Conservation (phyloP, 202 grass and related monocot genomes). For the Zizania palustris region DNA sequence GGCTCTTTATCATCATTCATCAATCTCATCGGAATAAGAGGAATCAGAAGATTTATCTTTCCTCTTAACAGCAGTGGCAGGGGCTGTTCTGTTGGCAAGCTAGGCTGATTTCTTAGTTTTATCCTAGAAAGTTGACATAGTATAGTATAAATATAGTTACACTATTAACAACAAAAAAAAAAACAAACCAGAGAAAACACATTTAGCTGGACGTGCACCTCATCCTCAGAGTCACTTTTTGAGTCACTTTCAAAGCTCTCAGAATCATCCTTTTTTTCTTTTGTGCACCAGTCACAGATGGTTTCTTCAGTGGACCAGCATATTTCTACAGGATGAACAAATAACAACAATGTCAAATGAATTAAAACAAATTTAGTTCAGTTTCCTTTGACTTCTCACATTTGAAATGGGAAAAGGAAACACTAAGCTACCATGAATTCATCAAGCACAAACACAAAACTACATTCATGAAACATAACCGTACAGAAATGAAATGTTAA, state of each 20-base stretch:
- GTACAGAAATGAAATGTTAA: neutral
- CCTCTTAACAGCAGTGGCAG: constrained; percentile 34
- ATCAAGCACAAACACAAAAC: neutral
- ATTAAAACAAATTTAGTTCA: neutral
- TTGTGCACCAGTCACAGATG: neutral
- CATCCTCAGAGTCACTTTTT: constrained; percentile 55
- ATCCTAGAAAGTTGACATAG: constrained; percentile 20
- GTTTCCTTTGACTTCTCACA: neutral
- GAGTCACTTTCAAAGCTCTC: constrained; percentile 55
- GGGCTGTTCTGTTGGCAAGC: constrained; percentile 24
- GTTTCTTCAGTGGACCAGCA: constrained; percentile 44
- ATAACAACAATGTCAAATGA: neutral
- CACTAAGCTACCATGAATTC: neutral
- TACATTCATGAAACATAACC: neutral
- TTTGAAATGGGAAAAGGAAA: neutral
- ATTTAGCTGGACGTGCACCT: neutral
- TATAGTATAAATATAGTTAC: too few species aligned
- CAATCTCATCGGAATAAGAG: constrained; percentile 26
- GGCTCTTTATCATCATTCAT: constrained; percentile 62
- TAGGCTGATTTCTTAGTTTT: constrained; percentile 34
- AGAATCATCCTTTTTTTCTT: constrained; percentile 37
- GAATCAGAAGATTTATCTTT: constrained; percentile 53
- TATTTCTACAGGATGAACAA: constrained; percentile 42
- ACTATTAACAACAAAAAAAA: too few species aligned
- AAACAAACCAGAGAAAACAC: too few species aligned